Conservation (phyloP, 495 filamentous ascomycete species). For the Neurospora sp. region DNA sequence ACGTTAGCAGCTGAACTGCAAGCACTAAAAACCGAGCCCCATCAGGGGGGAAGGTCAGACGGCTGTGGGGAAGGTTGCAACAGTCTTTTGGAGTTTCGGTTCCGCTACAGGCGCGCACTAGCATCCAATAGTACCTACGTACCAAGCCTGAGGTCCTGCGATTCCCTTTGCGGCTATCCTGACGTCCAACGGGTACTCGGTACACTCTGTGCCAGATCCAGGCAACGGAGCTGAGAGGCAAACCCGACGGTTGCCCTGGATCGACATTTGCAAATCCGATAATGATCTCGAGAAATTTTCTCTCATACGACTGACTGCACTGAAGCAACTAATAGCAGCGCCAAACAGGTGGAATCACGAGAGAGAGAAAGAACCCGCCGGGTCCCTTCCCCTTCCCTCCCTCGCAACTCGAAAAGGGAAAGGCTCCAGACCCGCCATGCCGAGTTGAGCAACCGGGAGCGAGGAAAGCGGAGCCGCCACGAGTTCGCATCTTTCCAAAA, state of each 20-base stretch:
- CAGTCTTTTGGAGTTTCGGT: background rate
- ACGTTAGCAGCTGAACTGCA: background rate
- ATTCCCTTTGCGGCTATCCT: background rate
- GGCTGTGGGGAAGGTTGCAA: background rate
- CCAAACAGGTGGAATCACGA: background rate
- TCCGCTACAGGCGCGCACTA: background rate
- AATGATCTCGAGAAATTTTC: background rate
- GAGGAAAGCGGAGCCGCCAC: background rate
- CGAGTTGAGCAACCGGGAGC: background rate
- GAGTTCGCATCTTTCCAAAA: background rate
- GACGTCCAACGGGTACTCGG: background rate
- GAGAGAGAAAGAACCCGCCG: background rate
- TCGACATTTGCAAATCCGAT: background rate
- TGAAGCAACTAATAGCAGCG: background rate
- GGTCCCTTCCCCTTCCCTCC: background rate
- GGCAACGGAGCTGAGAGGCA: background rate
- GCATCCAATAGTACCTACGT: background rate
- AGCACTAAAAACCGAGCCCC: background rate
- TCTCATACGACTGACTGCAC: background rate
- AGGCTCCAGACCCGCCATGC: background rate
- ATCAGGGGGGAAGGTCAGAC: background rate
- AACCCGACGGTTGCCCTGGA: background rate
- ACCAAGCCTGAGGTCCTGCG: background rate
- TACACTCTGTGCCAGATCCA: background rate
- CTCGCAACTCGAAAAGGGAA: background rate